Evolutionary conservation across 345 rosid genomes (phyloP).

Genomic region (Psidium friedrichsthalianum): DNA sequence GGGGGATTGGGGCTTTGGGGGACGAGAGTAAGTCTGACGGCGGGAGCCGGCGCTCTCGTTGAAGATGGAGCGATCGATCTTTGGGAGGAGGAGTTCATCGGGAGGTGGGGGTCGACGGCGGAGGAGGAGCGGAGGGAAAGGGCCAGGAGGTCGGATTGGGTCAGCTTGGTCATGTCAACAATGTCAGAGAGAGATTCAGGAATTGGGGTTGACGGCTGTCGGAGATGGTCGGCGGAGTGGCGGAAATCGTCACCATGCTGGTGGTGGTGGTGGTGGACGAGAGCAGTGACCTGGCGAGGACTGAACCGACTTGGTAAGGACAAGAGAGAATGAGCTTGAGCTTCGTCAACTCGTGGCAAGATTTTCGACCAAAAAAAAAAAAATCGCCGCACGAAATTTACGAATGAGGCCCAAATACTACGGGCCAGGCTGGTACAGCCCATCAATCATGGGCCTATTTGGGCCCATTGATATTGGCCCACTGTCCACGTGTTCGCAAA

Average conservation of each 20-base stretch:
- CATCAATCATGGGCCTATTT: neutral
- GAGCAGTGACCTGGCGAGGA: neutral
- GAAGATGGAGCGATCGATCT: slow-evolving; percentile 49
- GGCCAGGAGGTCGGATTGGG: slow-evolving; percentile 50
- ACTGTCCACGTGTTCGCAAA: neutral
- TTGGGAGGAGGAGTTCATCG: slow-evolving; percentile 22
- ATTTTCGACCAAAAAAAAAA: too few species aligned
- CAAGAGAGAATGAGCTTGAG: neutral
- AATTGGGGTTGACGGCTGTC: neutral
- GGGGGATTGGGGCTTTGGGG: slow-evolving; percentile 5
- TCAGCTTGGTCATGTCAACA: slow-evolving; percentile 40
- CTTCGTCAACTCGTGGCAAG: neutral
- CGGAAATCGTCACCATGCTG: neutral
- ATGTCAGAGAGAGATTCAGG: slow-evolving; percentile 5
- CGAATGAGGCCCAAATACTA: neutral
- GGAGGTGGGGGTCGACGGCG: slow-evolving; percentile 14
- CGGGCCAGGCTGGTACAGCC: neutral
- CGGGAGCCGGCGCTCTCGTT: slow-evolving; percentile 71
- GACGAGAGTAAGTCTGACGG: slow-evolving; percentile 59
- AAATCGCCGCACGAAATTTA: neutral
- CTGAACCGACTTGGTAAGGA: neutral
- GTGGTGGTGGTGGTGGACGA: neutral
- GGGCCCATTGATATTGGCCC: neutral
- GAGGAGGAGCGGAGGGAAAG: slow-evolving; percentile 42
- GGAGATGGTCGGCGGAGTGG: neutral